A percentile compares a stretch with the other conserved stretches of the same genome.
phyloP scores from a whole-genome alignment of 306 rosid species.

The Casuarina equisetifolia region DNA sequence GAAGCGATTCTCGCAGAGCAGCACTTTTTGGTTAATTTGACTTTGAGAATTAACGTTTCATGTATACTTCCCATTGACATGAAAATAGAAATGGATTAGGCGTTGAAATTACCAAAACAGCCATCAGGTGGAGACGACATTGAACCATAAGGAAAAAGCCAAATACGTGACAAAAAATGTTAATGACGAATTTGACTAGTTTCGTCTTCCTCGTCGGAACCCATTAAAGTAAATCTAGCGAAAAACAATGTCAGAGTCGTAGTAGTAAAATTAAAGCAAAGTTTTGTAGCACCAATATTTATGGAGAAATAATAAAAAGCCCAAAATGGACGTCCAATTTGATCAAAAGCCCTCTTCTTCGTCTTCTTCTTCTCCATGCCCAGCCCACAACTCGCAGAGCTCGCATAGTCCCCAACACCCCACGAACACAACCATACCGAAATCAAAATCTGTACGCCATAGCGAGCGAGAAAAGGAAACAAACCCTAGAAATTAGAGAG shows the following conservation, averaged over 20 bases:
- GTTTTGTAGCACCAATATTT: neutral
- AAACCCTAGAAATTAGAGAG: constrained; percentile 38
- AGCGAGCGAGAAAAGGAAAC: constrained; percentile 27
- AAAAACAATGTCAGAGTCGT: too few relatives aligned
- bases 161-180: too few relatives aligned
- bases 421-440: constrained; percentile 34
- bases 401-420: constrained; percentile 64
- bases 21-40: neutral
- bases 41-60: neutral
- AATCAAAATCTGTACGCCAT: constrained; percentile 28
- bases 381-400: constrained; percentile 97
- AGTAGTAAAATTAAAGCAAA: neutral
- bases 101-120: neutral
- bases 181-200: neutral
- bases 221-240: too few relatives aligned
- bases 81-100: neutral
- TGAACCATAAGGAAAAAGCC: too few relatives aligned
- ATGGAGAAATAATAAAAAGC: constrained; percentile 45
- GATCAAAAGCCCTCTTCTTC: constrained; percentile 57
- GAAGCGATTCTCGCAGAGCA: neutral
- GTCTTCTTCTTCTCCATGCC: constrained; percentile 67
- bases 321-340: constrained; percentile 69
- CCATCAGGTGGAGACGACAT: neutral
- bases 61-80: neutral
- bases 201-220: neutral